These are phyloP conservation scores for Candida labiduridarum DNA, from an alignment of 1,139 yeast genomes.

Conservation along the genomic window DNA sequence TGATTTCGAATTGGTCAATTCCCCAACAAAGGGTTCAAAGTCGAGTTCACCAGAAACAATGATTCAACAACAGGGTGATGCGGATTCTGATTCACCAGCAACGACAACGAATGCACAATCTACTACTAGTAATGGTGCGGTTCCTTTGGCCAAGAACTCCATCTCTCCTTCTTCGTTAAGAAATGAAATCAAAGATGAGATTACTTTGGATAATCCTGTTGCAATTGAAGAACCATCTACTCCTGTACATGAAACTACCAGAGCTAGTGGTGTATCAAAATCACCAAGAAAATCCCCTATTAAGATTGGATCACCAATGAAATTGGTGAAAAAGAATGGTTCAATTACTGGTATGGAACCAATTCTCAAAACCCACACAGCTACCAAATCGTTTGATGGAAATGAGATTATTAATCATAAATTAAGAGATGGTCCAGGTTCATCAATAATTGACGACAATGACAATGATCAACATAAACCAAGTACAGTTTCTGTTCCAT, in stretches of 20 bases:
- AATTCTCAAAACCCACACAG: slow-evolving; percentile 11
- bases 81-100: not conserved
- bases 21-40: slow-evolving; percentile 17
- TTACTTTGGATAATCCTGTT: not conserved
- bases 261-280: slow-evolving; percentile 1
- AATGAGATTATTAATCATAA: slow-evolving; percentile 28
- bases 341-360: slow-evolving; percentile 28
- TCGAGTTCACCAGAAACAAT: not conserved
- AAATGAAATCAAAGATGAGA: slow-evolving; percentile 7
- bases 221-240: slow-evolving; percentile 3
- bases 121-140: not conserved
- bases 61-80: too few relatives aligned
- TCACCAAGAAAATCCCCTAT: slow-evolving; percentile 31
- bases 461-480: slow-evolving; percentile 18
- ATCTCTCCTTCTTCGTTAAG: not conserved
- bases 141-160: not conserved
- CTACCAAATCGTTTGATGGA: slow-evolving; percentile 17
- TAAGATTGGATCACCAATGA: slow-evolving; percentile 45
- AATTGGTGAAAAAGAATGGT: slow-evolving; percentile 33
- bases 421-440: slow-evolving; percentile 22
- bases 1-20: slow-evolving; percentile 33
- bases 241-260: not conserved
- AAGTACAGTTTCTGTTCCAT: slow-evolving; percentile 35
- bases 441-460: not conserved
- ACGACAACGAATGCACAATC: not conserved